Evolutionary conservation across 2,329 filamentous ascomycete species (phyloP).

Genomic region (Mycocentrospora acerina): DNA sequence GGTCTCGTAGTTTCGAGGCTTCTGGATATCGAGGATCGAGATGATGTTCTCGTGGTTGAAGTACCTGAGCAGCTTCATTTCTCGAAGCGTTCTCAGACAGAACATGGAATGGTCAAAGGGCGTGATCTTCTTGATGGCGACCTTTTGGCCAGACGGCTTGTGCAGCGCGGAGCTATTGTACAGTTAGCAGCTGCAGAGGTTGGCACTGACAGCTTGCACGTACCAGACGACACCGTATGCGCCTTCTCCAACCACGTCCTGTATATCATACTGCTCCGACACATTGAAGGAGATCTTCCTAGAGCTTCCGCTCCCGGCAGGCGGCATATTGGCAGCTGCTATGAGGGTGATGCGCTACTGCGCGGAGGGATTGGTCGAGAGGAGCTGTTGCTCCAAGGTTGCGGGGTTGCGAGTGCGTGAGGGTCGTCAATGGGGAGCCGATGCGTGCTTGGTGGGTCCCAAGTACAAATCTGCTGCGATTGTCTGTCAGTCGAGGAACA

Average conservation of each 20-base stretch:
- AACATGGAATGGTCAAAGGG: constrained; percentile 99
- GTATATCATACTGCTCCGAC: constrained; percentile 98
- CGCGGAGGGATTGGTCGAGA: constrained; percentile 13
- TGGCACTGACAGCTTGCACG: constrained; percentile 39
- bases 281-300: constrained; percentile 99
- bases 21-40: constrained; percentile 98
- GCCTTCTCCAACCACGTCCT: constrained; percentile 98
- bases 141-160: constrained; percentile 97
- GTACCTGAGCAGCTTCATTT: constrained; percentile 98
- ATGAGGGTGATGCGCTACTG: constrained; percentile 20
- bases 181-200: constrained; percentile 18
- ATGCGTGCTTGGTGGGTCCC: constrained; percentile 2
- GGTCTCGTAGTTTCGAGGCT: constrained; percentile 90
- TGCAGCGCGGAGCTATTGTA: constrained; percentile 82
- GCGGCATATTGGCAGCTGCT: constrained; percentile 36
- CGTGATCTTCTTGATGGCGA: constrained; percentile 99
- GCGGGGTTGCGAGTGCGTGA: constrained; percentile 10
- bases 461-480: constrained; percentile 13
- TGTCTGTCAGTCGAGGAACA: constrained; percentile 23
- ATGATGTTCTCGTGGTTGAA: constrained; percentile 99
- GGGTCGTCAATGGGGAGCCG: constrained; percentile 3
- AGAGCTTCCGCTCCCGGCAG: constrained; percentile 53
- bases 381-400: constrained; percentile 16
- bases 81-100: constrained; percentile 90
- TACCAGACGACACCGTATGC: constrained; percentile 99